These are phyloP conservation scores for Corylus heterophylla DNA, from an alignment of 306 rosid species.

Conservation along the genomic window DNA sequence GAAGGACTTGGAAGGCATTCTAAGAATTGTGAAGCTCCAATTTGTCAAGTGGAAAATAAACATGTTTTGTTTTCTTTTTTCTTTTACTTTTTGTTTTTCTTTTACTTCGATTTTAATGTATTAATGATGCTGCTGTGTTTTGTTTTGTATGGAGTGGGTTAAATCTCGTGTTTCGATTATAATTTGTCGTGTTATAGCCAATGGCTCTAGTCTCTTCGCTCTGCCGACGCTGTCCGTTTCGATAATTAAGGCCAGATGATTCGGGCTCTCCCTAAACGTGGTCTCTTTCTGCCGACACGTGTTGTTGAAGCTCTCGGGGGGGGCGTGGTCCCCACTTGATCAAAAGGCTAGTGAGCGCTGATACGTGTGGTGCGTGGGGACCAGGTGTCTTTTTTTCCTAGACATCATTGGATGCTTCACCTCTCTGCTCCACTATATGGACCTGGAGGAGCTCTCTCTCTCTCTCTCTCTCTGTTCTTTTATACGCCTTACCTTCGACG, in stretches of 20 bases:
- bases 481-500: constrained; percentile 3
- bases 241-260: constrained; percentile 15
- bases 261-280: constrained; percentile 12
- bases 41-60: not conserved
- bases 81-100: not conserved
- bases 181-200: constrained; percentile 3
- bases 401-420: constrained; percentile 31
- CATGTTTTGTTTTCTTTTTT: not conserved
- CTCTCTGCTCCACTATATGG: constrained; percentile 17
- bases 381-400: constrained; percentile 25
- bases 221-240: constrained; percentile 52
- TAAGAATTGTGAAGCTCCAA: not conserved
- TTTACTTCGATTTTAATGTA: not conserved
- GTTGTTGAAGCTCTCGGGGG: constrained; percentile 15
- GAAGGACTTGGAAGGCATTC: constrained; percentile 2
- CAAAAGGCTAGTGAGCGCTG: constrained; percentile 12
- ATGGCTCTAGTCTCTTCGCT: not conserved
- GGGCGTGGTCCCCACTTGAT: constrained; percentile 29
- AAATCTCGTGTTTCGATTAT: not conserved
- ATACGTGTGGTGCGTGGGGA: constrained; percentile 37
- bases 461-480: not conserved
- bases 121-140: not conserved
- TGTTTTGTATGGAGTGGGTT: not conserved
- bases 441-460: not conserved
- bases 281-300: constrained; percentile 48